Base-by-base conservation (phyloP, 192 early-diverging fungal species). In the Dissophora globulifera region DNA sequence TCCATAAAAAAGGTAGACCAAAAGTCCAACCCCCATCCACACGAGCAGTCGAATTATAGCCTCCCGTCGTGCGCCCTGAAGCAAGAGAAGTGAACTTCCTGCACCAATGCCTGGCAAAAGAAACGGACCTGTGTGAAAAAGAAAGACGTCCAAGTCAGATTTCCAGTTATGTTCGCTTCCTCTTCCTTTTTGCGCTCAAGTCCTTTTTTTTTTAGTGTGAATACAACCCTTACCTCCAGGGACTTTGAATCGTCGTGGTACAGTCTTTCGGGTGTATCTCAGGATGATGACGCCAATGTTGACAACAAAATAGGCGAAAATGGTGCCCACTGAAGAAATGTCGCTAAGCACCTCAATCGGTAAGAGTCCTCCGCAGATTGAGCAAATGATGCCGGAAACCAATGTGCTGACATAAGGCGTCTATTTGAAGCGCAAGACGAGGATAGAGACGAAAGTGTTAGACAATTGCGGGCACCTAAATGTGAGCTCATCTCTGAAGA, bases 301-400 rank as follows among this genome's bases (percentile, higher is more conserved):
- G 32, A 95, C 95, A 11, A 96, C 67, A 69, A 93, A 89, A 81
- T 94, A 96, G 3, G 93, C 93, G 40, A 94, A 84, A 27, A 96
- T 78, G 3, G 95, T 94, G 22, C 94, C 95, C 38, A 94, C 87
- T 8, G 93, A 93, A 0, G 93, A 94, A 78, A 97, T 84, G 64
- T 95, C 90, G 57, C 89, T 93, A 1, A 97, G 81, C 16, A 97
- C 78, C 50, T 93, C 91, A 8, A 97, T 86, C 1, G 95, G 95
- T 17, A 97, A 79, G 4, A 95, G 20, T 20, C 87, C 93, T 1
- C 91, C 88, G 6, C 88, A 69, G 12, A 92, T 59, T 1, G 93
- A 86, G 62, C 86, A 90, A 25, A 94, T 64, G 13, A 84, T 15
- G 2, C 93, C 93, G 2, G 88, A 64, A 6, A 89, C 72, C 19